A percentile compares a stretch with the other conserved stretches of the same genome.
Evolutionary conservation across 352 stramenopile genomes (phyloP).

Genomic region (Globisporangium orthogonon): DNA sequence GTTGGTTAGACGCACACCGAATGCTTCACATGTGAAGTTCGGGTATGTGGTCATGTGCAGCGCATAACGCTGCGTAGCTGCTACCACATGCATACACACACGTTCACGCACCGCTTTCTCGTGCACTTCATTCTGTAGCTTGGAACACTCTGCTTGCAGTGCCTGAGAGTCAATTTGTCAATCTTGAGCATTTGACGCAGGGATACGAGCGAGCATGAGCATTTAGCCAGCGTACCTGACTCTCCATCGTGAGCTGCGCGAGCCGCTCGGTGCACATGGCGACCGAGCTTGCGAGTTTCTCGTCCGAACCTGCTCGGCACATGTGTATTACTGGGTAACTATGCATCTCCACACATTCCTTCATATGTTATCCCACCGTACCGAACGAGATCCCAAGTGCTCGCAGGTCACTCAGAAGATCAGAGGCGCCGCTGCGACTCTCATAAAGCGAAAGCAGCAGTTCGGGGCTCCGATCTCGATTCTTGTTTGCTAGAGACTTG

Average conservation of each 20-base stretch:
- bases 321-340: background rate
- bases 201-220: background rate
- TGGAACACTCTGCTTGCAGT: constrained; percentile 25
- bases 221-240: constrained; percentile 13
- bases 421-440: constrained; percentile 4
- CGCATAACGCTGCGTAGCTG: no score
- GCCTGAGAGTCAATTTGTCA: constrained; percentile 15
- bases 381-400: constrained; percentile 39
- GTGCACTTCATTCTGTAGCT: constrained; percentile 38
- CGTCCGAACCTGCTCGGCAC: constrained; percentile 14
- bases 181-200: background rate
- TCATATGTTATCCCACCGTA: constrained; percentile 5
- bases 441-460: constrained; percentile 29
- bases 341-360: background rate
- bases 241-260: constrained; percentile 16
- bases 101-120: constrained; percentile 31
- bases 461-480: background rate
- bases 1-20: background rate
- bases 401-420: constrained; percentile 30
- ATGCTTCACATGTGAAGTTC: background rate
- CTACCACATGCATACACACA: no score
- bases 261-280: constrained; percentile 19
- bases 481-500: background rate
- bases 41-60: no score
- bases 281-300: constrained; percentile 14